Percentiles rank a stretch among this genome's conserved stretches.
phyloP scores from a whole-genome alignment of 371 early-diverging fungal genomes.

The Chytridiales sp. region DNA sequence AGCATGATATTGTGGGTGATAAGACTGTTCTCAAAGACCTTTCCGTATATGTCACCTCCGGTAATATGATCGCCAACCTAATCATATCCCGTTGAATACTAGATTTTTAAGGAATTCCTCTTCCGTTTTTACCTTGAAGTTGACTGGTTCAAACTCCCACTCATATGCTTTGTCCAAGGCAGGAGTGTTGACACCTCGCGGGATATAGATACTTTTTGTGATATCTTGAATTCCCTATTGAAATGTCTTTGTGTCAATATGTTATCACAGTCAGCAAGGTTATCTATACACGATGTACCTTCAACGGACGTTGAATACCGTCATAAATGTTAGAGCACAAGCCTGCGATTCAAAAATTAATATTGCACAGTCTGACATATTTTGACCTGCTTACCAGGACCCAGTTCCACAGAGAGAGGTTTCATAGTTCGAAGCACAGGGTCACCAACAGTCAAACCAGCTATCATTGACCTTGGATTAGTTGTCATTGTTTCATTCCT shows the following conservation, averaged over 20 bases:
- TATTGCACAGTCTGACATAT: too few species aligned
- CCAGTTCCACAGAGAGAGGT: slow-evolving; percentile 99
- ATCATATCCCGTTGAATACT: too few species aligned
- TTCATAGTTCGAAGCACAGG: slow-evolving; percentile 97
- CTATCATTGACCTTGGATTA: slow-evolving; percentile 42
- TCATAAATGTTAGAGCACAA: slow-evolving; percentile 99
- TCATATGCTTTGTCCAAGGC: slow-evolving; percentile 88
- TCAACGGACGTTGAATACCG: slow-evolving; percentile 99
- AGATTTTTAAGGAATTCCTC: not conserved
- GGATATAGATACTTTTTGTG: slow-evolving; percentile 98
- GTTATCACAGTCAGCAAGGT: slow-evolving; percentile 3
- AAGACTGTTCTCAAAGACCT: slow-evolving; percentile 95
- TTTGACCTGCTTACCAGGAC: slow-evolving; percentile 77
- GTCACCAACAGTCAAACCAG: slow-evolving; percentile 98
- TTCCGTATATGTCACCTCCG: slow-evolving; percentile 98
- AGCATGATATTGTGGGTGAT: slow-evolving; percentile 95
- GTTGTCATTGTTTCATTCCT: not conserved
- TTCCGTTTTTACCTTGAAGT: slow-evolving; percentile 64
- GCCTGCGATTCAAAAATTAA: slow-evolving; percentile 53
- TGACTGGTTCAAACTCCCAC: slow-evolving; percentile 96
- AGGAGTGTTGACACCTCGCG: slow-evolving; percentile 97
- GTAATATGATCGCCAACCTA: slow-evolving; percentile 95
- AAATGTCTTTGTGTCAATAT: not conserved
- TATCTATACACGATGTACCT: slow-evolving; percentile 44
- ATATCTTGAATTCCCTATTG: slow-evolving; percentile 85